Percentiles rank a stretch among this genome's conserved stretches.
These are phyloP conservation scores for Monosporascus sp. DNA, from an alignment of 2,329 filamentous ascomycete species.

Conservation along the genomic window DNA sequence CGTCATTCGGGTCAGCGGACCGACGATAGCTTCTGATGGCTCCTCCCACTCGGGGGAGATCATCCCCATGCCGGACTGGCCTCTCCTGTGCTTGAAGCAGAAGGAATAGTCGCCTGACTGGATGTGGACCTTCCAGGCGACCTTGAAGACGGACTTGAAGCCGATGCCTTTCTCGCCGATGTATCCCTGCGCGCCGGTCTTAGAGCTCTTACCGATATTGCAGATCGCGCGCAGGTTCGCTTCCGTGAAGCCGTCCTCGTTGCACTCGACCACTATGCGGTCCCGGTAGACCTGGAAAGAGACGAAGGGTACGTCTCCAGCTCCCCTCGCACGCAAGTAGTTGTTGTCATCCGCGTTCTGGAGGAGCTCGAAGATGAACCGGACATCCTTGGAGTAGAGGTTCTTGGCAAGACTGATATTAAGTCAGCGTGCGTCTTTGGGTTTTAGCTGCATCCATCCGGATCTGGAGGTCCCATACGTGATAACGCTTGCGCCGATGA, in stretches of 20 bases:
- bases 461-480: constrained; percentile 10
- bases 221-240: constrained; percentile 43
- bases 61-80: constrained; percentile 46
- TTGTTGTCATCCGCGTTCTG: constrained; percentile 52
- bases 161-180: constrained; percentile 49
- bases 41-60: constrained; percentile 39
- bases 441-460: not conserved
- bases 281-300: constrained; percentile 31
- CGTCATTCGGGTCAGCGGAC: constrained; percentile 31
- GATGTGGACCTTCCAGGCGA: constrained; percentile 38
- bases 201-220: constrained; percentile 40
- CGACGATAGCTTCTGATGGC: constrained; percentile 5
- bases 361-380: constrained; percentile 49
- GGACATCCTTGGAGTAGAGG: constrained; percentile 36
- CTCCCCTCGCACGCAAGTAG: constrained; percentile 24
- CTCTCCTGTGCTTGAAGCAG: constrained; percentile 33
- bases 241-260: constrained; percentile 42
- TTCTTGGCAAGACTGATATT: constrained; percentile 35
- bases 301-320: constrained; percentile 23
- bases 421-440: not conserved
- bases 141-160: constrained; percentile 48
- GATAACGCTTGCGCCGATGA: constrained; percentile 17
- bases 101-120: constrained; percentile 41
- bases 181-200: constrained; percentile 34
- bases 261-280: constrained; percentile 42